phyloP scores from a whole-genome alignment of 2,329 filamentous ascomycete species.

The Didymella glomerata region DNA sequence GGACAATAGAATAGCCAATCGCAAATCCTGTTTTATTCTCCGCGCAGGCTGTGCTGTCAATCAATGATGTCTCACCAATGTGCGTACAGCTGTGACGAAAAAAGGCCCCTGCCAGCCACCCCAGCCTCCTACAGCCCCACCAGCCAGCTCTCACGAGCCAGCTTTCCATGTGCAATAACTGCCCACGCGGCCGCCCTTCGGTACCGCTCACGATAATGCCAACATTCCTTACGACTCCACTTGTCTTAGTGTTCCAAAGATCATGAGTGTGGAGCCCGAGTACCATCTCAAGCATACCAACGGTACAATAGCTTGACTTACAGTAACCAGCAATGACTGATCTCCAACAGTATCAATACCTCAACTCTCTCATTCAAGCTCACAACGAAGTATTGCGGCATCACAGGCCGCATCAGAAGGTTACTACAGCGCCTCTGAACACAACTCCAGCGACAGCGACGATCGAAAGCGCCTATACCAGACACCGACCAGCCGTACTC shows the following conservation, averaged over 20 bases:
- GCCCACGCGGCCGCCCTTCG: conserved; percentile 13
- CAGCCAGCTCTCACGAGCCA: conserved; percentile 4
- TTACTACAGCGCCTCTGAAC: conserved; percentile 59
- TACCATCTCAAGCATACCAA: conserved; percentile 55
- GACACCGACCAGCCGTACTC: conserved; percentile 50
- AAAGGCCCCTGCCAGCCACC: conserved; percentile 37
- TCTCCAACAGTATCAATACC: conserved; percentile 49
- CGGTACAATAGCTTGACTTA: conserved; percentile 35
- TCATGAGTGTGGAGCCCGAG: conserved; percentile 49
- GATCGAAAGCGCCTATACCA: conserved; percentile 42
- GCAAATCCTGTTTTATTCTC: conserved; percentile 19
- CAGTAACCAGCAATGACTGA: conserved; percentile 27
- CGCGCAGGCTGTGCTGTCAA: conserved; percentile 12
- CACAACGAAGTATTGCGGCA: conserved; percentile 58
- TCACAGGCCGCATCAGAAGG: conserved; percentile 60
- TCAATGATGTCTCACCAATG: conserved; percentile 36
- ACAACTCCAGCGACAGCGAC: conserved; percentile 50
- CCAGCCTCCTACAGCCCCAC: conserved; percentile 35
- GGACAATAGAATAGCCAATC: conserved; percentile 13
- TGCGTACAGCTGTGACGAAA: conserved; percentile 32
- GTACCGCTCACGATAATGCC: conserved; percentile 32
- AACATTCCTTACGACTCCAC: conserved; percentile 41
- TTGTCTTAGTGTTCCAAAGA: conserved; percentile 38
- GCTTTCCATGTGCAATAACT: conserved; percentile 32
- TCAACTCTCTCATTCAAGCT: conserved; percentile 52